These are phyloP conservation scores for Paragyromitra xinjiangensis DNA, from an alignment of 495 filamentous ascomycete genomes.

Conservation along the genomic window DNA sequence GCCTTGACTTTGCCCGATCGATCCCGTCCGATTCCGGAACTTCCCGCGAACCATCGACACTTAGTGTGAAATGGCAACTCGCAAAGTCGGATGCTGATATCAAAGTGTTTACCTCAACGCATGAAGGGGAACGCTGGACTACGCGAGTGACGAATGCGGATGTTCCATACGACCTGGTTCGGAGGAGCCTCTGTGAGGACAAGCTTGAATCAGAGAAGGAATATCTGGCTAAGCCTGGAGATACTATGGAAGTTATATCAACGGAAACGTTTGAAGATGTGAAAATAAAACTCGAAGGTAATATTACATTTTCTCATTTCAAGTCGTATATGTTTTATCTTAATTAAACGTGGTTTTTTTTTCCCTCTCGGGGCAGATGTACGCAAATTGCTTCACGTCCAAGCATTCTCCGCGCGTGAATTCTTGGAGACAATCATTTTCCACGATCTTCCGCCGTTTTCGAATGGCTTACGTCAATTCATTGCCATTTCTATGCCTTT, in stretches of 20 bases:
- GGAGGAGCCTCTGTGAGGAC: conserved; percentile 35
- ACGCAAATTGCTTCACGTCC: conserved; percentile 53
- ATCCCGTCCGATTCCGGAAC: conserved; percentile 35
- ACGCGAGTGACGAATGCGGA: conserved; percentile 42
- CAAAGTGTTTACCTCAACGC: conserved; percentile 46
- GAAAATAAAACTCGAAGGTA: conserved; percentile 48
- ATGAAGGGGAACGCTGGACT: conserved; percentile 53
- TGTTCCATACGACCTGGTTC: conserved; percentile 46
- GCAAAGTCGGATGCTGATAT: conserved; percentile 51
- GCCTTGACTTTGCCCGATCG: conserved; percentile 36
- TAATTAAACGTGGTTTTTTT: conserved; percentile 24
- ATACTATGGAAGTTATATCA: conserved; percentile 45
- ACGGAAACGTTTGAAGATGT: conserved; percentile 45
- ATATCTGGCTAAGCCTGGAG: conserved; percentile 37
- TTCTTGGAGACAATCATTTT: conserved; percentile 51
- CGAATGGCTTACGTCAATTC: conserved; percentile 42
- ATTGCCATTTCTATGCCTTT: conserved; percentile 50
- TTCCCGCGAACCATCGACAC: conserved; percentile 24
- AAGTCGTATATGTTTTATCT: background rate
- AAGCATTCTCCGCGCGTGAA: conserved; percentile 56
- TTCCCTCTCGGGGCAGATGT: conserved; percentile 40
- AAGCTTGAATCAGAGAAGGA: conserved; percentile 47
- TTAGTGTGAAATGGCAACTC: conserved; percentile 41
- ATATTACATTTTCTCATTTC: background rate
- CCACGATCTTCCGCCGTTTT: conserved; percentile 38